phyloP scores from a whole-genome alignment of 306 rosid genomes.

The Cajanus cajan region DNA sequence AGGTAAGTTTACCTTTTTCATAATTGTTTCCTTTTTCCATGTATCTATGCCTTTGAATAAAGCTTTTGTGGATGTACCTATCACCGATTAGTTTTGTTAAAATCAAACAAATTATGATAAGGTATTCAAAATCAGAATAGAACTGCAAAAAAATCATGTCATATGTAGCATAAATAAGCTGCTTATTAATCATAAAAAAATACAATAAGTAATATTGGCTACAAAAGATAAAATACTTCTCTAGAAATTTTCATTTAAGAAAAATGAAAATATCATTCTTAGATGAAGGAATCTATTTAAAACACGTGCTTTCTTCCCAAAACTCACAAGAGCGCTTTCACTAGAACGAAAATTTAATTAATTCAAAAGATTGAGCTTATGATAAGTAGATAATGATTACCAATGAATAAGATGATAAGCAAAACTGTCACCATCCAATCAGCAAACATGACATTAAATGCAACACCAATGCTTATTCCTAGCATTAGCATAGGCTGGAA shows the following conservation, averaged over 20 bases:
- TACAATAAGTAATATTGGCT: not conserved
- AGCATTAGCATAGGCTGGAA: constrained; percentile 90
- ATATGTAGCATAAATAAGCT: not conserved
- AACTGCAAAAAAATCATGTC: not conserved
- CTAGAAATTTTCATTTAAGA: not conserved
- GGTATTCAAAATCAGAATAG: not conserved
- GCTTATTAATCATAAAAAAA: not conserved
- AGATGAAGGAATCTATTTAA: not conserved
- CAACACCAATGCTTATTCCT: constrained; percentile 85
- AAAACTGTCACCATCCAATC: constrained; percentile 91
- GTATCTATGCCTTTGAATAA: constrained; percentile 69
- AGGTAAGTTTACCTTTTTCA: constrained; percentile 56
- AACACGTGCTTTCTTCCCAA: not conserved
- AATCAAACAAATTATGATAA: not conserved
- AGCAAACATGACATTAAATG: constrained; percentile 81
- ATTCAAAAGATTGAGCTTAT: not conserved
- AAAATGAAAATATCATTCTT: not conserved
- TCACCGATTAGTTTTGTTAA: constrained; percentile 13
- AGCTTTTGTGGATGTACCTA: constrained; percentile 78
- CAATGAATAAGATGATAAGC: constrained; percentile 68
- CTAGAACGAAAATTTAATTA: not conserved
- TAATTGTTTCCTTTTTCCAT: constrained; percentile 73
- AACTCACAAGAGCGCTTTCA: not conserved
- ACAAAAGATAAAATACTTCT: not conserved
- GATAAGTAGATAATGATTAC: constrained; percentile 32